A percentile compares a stretch with the other conserved stretches of the same genome.
Evolutionary conservation across 208 protist species (phyloP).

Genomic region (Trypanosoma avium): DNA sequence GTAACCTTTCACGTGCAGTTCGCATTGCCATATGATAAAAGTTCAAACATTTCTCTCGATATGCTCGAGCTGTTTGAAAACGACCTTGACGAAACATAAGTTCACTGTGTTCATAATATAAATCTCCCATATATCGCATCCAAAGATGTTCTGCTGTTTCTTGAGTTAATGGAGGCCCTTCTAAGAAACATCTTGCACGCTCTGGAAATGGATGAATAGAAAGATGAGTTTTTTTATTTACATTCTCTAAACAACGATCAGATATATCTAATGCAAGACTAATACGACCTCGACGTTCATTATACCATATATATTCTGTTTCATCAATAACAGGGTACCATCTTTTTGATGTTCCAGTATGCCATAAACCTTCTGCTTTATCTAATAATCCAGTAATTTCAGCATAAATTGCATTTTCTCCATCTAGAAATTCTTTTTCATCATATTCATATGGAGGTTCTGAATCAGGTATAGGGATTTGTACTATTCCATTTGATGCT

Average conservation of each 20-base stretch:
- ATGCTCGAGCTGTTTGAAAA: slow-evolving; percentile 65
- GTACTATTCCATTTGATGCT: slow-evolving; percentile 70
- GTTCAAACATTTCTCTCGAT: slow-evolving; percentile 78
- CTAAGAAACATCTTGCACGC: slow-evolving; percentile 73
- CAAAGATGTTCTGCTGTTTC: slow-evolving; percentile 91
- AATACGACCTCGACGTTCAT: slow-evolving; percentile 83
- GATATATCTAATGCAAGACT: slow-evolving; percentile 82
- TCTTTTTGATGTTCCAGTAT: slow-evolving; percentile 76
- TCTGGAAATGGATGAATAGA: slow-evolving; percentile 91
- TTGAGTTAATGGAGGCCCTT: slow-evolving; percentile 84
- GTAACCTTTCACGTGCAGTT: slow-evolving; percentile 76
- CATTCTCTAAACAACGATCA: slow-evolving; percentile 83
- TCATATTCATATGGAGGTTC: slow-evolving; percentile 87
- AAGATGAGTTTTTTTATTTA: slow-evolving; percentile 90
- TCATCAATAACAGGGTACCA: slow-evolving; percentile 88
- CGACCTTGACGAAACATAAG: slow-evolving; percentile 83
- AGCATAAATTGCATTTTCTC: slow-evolving; percentile 77
- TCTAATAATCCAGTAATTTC: slow-evolving; percentile 80
- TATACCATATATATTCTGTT: slow-evolving; percentile 91
- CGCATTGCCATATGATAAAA: slow-evolving; percentile 82
- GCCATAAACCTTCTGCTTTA: slow-evolving; percentile 84
- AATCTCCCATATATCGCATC: slow-evolving; percentile 88
- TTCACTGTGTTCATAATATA: slow-evolving; percentile 86
- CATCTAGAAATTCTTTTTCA: slow-evolving; percentile 88
- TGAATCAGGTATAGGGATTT: slow-evolving; percentile 83